Conservation (phyloP, 1,284 basidiomycete species). For the Ceratobasidium sp. region DNA sequence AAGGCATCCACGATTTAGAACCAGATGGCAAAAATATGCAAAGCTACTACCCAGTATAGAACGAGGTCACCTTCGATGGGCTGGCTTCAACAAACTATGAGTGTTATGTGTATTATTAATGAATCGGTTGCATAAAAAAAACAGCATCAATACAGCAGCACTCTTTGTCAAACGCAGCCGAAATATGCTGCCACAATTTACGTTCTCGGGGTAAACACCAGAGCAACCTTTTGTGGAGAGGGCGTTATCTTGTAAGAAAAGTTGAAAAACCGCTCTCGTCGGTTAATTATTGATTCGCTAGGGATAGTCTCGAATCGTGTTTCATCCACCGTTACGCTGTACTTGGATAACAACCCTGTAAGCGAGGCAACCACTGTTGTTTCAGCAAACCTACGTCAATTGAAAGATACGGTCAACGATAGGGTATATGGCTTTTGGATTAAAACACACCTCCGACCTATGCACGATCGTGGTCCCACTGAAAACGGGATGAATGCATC, state of each 20-base stretch:
- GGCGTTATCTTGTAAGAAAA: slow-evolving; percentile 11
- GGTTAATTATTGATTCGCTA: not conserved
- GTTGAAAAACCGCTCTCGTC: slow-evolving; percentile 4
- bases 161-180: not conserved
- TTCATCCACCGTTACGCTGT: slow-evolving; percentile 19
- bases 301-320: not conserved
- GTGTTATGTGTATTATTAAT: too few species aligned
- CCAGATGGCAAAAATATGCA: not conserved
- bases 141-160: not conserved
- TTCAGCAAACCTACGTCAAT: slow-evolving; percentile 28
- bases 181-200: not conserved
- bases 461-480: slow-evolving; percentile 54
- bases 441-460: slow-evolving; percentile 9
- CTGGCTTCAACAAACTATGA: too few species aligned
- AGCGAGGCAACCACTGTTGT: slow-evolving; percentile 19
- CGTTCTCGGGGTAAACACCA: slow-evolving; percentile 13
- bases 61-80: not conserved
- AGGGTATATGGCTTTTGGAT: not conserved
- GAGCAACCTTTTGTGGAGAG: not conserved
- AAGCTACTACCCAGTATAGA: not conserved
- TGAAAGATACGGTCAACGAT: not conserved
- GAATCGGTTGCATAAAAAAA: too few species aligned
- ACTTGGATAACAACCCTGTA: slow-evolving; percentile 11
- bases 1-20: not conserved
- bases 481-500: slow-evolving; percentile 68